Base-by-base conservation (phyloP, 306 rosid species). In the Cicer bijugum region DNA sequence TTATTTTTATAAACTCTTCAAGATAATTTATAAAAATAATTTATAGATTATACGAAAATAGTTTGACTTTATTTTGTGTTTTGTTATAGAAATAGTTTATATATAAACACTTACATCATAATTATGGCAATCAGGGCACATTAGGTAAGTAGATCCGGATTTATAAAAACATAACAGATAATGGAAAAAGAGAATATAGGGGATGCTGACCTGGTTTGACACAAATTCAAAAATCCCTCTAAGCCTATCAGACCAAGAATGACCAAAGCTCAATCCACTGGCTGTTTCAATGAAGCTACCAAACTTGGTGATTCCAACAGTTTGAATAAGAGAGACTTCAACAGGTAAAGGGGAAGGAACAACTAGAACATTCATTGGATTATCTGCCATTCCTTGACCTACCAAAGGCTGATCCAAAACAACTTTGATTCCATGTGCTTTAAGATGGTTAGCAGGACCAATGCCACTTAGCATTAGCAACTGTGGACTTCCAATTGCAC, bases 401-500 rank as follows among this genome's bases (percentile, higher is more conserved):
- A 92, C 91, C 62, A 87, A 55, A 1, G 96, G 89, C 17, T 84
- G 86, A 66, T 90, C 77, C 84, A 83, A 28, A n/a, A 88, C 76
- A 38, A 88, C 80, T 60, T 75, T 6, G 67, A 88, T 85, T 5
- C 85, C 71, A 48, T 84, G 96, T 62, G 86, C 84, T 70, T 19
- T 6, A n/a, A 92, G 91, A 82, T 92, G 94, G 5, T 47, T 65
- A 9, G 84, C 85, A 0, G 92, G 91, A 33, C 97, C 96, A 61
- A 92, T 63, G 0, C 92, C 90, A 57, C 96, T 92, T 67, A 90
- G 57, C 92, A 92, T 88, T 72, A 90, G 43, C 42, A 90, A 1
- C 44, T 88, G 92, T 72, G 94, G 92, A 67, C 92, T 92, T 11
- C 92, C 96, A 77, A 92, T 75, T 17, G 94, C 98, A 9, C 96